A percentile compares a stretch with the other conserved stretches of the same genome.
Evolutionary conservation across 768 basidiomycete species (phyloP).

Genomic region (Lanmaoa pseudosensibilis): DNA sequence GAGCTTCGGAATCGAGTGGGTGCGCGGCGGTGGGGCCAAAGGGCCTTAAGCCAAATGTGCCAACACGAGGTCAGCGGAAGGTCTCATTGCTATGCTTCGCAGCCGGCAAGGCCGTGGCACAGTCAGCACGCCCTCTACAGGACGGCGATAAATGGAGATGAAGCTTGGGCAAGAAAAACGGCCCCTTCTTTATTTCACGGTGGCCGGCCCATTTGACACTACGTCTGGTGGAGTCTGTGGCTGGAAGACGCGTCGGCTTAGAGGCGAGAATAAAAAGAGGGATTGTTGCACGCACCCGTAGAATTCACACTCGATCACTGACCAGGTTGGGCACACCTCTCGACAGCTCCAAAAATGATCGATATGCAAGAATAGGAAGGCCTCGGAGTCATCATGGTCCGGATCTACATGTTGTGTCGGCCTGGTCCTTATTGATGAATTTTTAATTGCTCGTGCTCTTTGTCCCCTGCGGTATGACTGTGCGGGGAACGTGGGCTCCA

Average conservation of each 20-base stretch:
- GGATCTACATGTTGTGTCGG: conserved; percentile 2
- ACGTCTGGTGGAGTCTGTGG: conserved; percentile 3
- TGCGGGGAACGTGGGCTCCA: neutral
- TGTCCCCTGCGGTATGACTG: neutral
- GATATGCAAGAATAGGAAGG: neutral
- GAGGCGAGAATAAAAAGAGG: neutral
- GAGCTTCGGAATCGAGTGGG: conserved; percentile 13
- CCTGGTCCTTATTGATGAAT: neutral
- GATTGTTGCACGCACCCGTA: conserved; percentile 1
- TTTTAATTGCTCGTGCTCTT: neutral
- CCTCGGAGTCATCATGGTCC: neutral
- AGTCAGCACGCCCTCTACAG: neutral
- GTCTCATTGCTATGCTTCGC: conserved; percentile 4
- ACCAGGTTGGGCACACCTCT: neutral
- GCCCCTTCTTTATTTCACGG: conserved; percentile 4
- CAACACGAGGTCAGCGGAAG: conserved; percentile 21
- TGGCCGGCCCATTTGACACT: neutral
- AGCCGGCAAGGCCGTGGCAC: conserved; percentile 2
- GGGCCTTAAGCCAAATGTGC: neutral
- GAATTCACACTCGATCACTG: neutral
- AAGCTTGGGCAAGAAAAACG: neutral
- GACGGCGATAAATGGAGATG: conserved; percentile 1
- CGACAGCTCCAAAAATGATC: neutral
- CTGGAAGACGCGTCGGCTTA: conserved; percentile 4
- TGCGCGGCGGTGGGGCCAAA: conserved; percentile 5